phyloP scores from a whole-genome alignment of 257 asterid species.

The Gynochthodes officinalis region DNA sequence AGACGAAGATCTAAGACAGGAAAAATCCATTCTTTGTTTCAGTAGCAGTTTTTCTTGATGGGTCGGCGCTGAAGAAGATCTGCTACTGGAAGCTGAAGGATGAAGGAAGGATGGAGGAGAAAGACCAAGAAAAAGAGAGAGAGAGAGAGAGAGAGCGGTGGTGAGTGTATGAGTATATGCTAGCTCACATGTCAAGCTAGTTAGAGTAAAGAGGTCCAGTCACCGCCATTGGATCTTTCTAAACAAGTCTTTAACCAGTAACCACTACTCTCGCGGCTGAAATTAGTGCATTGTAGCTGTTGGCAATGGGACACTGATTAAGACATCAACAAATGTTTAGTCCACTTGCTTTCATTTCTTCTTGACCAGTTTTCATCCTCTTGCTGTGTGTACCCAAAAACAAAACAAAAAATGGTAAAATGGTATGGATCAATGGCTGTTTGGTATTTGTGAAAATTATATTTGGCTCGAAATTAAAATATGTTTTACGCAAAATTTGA shows the following conservation, averaged over 20 bases:
- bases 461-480: no score
- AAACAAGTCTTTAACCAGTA: conserved; percentile 16
- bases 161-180: conserved; percentile 18
- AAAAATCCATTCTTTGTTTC: conserved; percentile 37
- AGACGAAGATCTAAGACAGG: conserved; percentile 32
- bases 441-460: no score
- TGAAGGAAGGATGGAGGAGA: background rate
- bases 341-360: background rate
- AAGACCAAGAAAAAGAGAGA: background rate
- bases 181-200: background rate
- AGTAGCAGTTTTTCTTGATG: conserved; percentile 21
- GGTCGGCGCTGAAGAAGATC: conserved; percentile 35
- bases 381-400: no score
- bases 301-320: background rate
- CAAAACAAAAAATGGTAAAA: no score
- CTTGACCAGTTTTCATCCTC: background rate
- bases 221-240: conserved; percentile 32
- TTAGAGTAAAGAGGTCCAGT: conserved; percentile 10
- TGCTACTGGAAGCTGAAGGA: conserved; percentile 22
- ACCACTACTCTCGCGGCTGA: background rate
- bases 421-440: no score
- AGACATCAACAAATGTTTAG: background rate
- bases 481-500: no score
- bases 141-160: conserved; percentile 22
- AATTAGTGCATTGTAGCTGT: background rate